These are phyloP conservation scores for Phytophthora rubi DNA, from an alignment of 352 stramenopile species.

Conservation along the genomic window DNA sequence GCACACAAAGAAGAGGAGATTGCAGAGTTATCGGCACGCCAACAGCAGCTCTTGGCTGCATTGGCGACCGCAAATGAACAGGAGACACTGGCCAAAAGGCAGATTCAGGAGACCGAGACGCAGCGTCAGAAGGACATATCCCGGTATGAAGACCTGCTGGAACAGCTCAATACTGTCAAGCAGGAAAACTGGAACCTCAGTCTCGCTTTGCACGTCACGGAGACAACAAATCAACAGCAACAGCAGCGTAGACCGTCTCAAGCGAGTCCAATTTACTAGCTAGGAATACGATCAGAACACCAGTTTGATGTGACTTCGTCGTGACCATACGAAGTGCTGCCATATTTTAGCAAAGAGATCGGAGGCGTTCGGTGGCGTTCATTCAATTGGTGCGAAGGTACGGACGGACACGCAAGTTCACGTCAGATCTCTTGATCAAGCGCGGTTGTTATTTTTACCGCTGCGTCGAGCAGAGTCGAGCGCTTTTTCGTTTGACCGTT, in stretches of 20 bases:
- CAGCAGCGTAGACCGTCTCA: conserved; percentile 6
- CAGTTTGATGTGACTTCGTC: not conserved
- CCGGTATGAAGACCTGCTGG: conserved; percentile 55
- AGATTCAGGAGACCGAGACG: conserved; percentile 39
- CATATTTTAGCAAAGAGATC: not conserved
- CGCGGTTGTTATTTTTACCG: conserved; percentile 6
- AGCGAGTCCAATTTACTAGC: conserved; percentile 15
- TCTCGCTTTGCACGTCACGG: conserved; percentile 68
- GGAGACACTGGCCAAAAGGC: conserved; percentile 71
- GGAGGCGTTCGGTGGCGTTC: not conserved
- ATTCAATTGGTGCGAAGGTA: not conserved
- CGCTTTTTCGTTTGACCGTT: not conserved
- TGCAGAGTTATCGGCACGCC: conserved; percentile 30
- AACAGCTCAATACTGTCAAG: conserved; percentile 63
- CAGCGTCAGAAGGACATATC: conserved; percentile 44
- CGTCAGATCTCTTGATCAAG: not conserved
- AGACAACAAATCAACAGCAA: conserved; percentile 40
- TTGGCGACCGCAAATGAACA: conserved; percentile 78
- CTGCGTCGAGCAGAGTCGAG: not conserved
- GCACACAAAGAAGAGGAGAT: conserved; percentile 54
- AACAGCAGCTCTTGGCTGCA: conserved; percentile 46
- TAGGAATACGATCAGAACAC: conserved; percentile 6
- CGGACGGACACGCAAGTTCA: not conserved
- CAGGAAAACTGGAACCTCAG: conserved; percentile 76
- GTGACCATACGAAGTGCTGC: not conserved